These are phyloP conservation scores for Termitomyces sp. DNA, from an alignment of 768 basidiomycete species.

Conservation along the genomic window DNA sequence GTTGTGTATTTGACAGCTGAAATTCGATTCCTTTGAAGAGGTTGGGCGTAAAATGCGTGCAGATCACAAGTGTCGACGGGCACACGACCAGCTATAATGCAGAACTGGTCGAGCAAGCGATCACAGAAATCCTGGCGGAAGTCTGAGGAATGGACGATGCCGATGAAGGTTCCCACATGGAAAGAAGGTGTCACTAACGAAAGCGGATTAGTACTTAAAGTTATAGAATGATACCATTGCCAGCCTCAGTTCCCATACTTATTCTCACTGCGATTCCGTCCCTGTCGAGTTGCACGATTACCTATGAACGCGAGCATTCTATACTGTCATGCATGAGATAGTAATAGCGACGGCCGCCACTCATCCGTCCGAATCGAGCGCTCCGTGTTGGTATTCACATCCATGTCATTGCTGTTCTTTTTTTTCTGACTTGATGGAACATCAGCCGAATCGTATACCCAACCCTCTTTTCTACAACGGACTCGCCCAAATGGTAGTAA, in stretches of 20 bases:
- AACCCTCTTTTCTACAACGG: not conserved
- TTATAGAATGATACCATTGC: not conserved
- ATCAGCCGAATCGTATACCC: not conserved
- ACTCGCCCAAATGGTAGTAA: not conserved
- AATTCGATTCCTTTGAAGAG: conserved; percentile 29
- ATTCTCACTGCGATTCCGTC: not conserved
- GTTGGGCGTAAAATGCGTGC: conserved; percentile 58
- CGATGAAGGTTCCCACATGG: conserved; percentile 10
- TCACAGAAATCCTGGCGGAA: conserved; percentile 27
- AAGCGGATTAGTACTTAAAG: conserved; percentile 7
- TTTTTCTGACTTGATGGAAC: not conserved
- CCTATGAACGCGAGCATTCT: not conserved
- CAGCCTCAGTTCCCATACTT: not conserved
- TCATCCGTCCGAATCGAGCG: not conserved
- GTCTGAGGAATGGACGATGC: not conserved
- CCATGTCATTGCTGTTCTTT: not conserved
- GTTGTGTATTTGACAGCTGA: not conserved
- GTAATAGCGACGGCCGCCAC: not conserved
- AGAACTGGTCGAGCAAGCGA: conserved; percentile 36
- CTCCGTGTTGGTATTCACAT: conserved; percentile 6
- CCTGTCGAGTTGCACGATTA: not conserved
- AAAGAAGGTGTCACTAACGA: conserved; percentile 6
- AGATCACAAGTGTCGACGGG: conserved; percentile 31
- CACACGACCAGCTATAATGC: conserved; percentile 39
- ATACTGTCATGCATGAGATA: not conserved